These are phyloP conservation scores for Vanrija humicola DNA, from an alignment of 1,284 basidiomycete genomes.

Conservation along the genomic window DNA sequence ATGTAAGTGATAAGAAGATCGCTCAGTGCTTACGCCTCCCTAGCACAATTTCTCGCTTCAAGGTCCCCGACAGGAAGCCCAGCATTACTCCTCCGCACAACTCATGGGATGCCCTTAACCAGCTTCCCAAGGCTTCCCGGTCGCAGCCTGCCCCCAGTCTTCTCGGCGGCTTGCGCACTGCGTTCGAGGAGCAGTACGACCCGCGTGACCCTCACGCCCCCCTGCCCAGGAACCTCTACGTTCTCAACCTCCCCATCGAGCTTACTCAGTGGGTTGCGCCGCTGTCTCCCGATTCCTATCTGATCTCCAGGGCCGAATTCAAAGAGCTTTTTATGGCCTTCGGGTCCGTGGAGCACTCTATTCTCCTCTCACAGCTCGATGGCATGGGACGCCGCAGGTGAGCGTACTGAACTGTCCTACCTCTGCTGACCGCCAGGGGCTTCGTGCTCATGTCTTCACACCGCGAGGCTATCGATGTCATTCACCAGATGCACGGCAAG, in stretches of 20 bases:
- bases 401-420: not conserved
- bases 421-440: slow-evolving; percentile 21
- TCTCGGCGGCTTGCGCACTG: not conserved
- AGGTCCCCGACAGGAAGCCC: not conserved
- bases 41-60: slow-evolving; percentile 12
- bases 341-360: slow-evolving; percentile 42
- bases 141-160: not conserved
- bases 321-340: slow-evolving; percentile 30
- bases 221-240: slow-evolving; percentile 40
- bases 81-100: slow-evolving; percentile 7
- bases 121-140: not conserved
- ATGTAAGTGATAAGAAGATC: slow-evolving; percentile 25
- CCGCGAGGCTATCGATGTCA: slow-evolving; percentile 31
- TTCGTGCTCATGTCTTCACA: slow-evolving; percentile 44
- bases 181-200: not conserved
- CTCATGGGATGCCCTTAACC: slow-evolving; percentile 10
- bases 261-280: slow-evolving; percentile 32
- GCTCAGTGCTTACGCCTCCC: not conserved
- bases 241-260: slow-evolving; percentile 41
- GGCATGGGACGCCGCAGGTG: slow-evolving; percentile 36
- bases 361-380: slow-evolving; percentile 42
- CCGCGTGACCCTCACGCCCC: slow-evolving; percentile 12
- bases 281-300: not conserved
- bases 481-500: slow-evolving; percentile 35
- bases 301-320: slow-evolving; percentile 33